Evolutionary conservation across 164 flowering plant genomes (phyloP).

Genomic region (Nymphaea colorata): DNA sequence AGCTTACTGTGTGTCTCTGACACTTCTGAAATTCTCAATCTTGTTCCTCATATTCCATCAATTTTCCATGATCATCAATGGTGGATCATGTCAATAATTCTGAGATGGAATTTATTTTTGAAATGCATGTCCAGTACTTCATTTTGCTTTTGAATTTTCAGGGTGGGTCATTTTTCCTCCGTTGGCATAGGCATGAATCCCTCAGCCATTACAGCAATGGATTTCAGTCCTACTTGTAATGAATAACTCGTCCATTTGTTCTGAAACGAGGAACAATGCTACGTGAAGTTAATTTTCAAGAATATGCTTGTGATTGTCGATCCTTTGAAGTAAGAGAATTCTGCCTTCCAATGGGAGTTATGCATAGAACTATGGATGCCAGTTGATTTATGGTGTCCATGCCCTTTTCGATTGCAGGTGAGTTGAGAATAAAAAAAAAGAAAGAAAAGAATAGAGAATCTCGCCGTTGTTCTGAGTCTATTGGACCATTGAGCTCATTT

Average conservation of each 20-base stretch:
- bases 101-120: not conserved
- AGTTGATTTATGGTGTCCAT: no score
- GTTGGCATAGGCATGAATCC: not conserved
- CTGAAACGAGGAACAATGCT: no score
- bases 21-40: not conserved
- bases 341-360: no score
- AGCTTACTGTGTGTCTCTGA: not conserved
- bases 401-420: no score
- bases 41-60: not conserved
- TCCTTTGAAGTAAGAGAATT: no score
- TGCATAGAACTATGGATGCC: no score
- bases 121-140: not conserved
- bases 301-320: not conserved
- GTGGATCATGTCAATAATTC: not conserved
- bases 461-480: no score
- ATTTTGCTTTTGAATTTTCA: not conserved
- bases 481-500: no score
- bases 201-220: not conserved
- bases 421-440: no score
- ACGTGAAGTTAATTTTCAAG: not conserved
- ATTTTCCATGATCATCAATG: not conserved
- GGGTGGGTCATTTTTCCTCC: not conserved
- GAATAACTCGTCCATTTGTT: not conserved
- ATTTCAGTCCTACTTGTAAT: not conserved
- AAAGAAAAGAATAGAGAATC: no score